A percentile compares a stretch with the other conserved stretches of the same genome.
Conservation (phyloP, 2,329 filamentous ascomycete genomes). For the Triangularia verruculosa region DNA sequence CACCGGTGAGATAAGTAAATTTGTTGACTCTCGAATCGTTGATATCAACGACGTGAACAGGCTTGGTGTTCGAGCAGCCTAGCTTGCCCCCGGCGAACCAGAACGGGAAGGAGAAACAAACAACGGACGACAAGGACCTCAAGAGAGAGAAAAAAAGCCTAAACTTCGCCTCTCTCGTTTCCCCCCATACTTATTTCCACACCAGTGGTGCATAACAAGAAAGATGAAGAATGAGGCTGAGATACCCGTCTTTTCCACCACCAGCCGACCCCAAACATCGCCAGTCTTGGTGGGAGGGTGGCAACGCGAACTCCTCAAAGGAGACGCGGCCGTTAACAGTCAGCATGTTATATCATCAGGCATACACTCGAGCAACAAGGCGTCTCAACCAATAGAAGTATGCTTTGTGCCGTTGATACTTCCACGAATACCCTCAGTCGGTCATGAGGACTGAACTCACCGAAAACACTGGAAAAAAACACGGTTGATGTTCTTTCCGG, state of each 20-base stretch:
- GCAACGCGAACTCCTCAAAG: not conserved
- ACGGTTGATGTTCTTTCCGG: not conserved
- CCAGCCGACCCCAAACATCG: not conserved
- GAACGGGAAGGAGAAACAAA: not conserved
- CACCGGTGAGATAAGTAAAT: not conserved
- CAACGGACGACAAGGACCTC: not conserved
- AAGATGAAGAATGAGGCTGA: not conserved
- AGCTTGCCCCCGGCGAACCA: not conserved
- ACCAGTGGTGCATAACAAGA: not conserved
- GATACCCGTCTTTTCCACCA: not conserved
- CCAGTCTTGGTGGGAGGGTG: not conserved
- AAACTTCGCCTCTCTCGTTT: not conserved
- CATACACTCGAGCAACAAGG: not conserved
- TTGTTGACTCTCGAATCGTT: not conserved
- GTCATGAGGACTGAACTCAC: not conserved
- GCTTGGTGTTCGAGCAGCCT: no score
- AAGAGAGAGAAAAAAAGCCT: not conserved
- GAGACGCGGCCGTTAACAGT: not conserved
- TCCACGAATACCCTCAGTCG: not conserved
- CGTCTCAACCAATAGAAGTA: not conserved
- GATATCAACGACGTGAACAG: not conserved
- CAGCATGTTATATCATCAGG: not conserved
- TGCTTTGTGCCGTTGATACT: not conserved
- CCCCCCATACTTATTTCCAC: not conserved
- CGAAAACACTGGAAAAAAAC: not conserved